Evolutionary conservation across 1,284 basidiomycete genomes (phyloP).

Genomic region (Ganoderma lucidum): DNA sequence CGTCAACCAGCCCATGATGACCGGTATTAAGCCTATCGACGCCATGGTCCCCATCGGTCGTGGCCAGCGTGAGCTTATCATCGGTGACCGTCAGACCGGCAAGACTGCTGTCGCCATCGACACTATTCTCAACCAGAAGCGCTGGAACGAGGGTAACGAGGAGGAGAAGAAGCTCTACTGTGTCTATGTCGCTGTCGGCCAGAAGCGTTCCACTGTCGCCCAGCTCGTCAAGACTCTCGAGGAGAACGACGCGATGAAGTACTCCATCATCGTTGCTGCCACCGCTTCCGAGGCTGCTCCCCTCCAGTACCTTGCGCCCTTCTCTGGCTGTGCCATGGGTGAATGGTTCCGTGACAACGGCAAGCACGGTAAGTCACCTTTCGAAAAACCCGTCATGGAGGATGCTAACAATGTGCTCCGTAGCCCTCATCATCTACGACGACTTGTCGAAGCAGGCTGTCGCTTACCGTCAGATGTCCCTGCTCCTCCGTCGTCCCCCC

Average conservation of each 20-base stretch:
- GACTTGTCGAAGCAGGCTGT: slow-evolving; percentile 99
- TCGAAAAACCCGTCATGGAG: slow-evolving; percentile 17
- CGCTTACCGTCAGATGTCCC: slow-evolving; percentile 99
- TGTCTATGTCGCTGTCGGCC: slow-evolving; percentile 98
- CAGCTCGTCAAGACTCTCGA: slow-evolving; percentile 99
- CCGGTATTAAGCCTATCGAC: slow-evolving; percentile 99
- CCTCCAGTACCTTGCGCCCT: slow-evolving; percentile 98
- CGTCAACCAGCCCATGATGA: slow-evolving; percentile 99
- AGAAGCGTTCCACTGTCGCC: slow-evolving; percentile 99
- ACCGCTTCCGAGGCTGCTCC: slow-evolving; percentile 99
- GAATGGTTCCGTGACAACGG: slow-evolving; percentile 99
- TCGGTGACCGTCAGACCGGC: slow-evolving; percentile 99
- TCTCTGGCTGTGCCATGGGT: slow-evolving; percentile 99
- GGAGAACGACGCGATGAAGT: slow-evolving; percentile 99
- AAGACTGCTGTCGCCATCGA: slow-evolving; percentile 99
- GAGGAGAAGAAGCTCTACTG: slow-evolving; percentile 99
- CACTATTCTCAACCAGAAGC: slow-evolving; percentile 99
- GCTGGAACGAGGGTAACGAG: slow-evolving; percentile 98
- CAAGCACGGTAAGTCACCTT: slow-evolving; percentile 76
- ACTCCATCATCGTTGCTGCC: slow-evolving; percentile 98
- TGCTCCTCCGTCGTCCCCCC: slow-evolving; percentile 98
- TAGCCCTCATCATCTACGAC: slow-evolving; percentile 98
- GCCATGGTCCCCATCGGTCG: slow-evolving; percentile 99
- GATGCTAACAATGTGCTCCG: slow-evolving; percentile 3
- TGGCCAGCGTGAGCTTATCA: slow-evolving; percentile 99